Evolutionary conservation across 441 rosid genomes (phyloP).

Genomic region (Mallotus repandus): DNA sequence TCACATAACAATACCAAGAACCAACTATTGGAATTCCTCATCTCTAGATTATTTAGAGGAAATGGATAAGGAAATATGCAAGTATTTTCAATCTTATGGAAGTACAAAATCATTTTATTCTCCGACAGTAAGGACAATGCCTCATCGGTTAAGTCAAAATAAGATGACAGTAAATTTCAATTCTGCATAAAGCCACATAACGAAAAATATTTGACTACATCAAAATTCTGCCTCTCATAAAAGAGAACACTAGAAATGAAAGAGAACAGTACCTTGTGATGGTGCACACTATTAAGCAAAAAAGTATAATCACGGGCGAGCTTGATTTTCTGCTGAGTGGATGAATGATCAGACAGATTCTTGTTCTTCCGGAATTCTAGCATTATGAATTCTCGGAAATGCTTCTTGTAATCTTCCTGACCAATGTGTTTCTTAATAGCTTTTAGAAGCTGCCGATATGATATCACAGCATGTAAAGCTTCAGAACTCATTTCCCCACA

Average conservation of each 20-base stretch:
- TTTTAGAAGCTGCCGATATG: constrained; percentile 67
- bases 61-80: neutral
- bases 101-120: neutral
- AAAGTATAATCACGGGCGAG: constrained; percentile 61
- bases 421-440: constrained; percentile 72
- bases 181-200: neutral
- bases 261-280: constrained; percentile 59
- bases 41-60: neutral
- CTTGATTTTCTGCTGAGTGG: constrained; percentile 45
- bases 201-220: neutral
- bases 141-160: neutral
- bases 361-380: constrained; percentile 40
- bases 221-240: neutral
- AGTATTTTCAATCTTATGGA: neutral
- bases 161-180: neutral
- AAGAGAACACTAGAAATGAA: neutral
- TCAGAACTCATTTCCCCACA: constrained; percentile 39
- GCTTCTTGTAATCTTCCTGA: constrained; percentile 64
- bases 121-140: neutral
- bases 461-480: constrained; percentile 47
- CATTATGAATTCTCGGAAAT: constrained; percentile 57
- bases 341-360: constrained; percentile 33
- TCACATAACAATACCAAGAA: neutral
- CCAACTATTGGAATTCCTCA: neutral
- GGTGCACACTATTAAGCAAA: constrained; percentile 73